A percentile compares a stretch with the other conserved stretches of the same genome.
phyloP scores from a whole-genome alignment of 306 rosid genomes.

The Canavalia ensiformis region DNA sequence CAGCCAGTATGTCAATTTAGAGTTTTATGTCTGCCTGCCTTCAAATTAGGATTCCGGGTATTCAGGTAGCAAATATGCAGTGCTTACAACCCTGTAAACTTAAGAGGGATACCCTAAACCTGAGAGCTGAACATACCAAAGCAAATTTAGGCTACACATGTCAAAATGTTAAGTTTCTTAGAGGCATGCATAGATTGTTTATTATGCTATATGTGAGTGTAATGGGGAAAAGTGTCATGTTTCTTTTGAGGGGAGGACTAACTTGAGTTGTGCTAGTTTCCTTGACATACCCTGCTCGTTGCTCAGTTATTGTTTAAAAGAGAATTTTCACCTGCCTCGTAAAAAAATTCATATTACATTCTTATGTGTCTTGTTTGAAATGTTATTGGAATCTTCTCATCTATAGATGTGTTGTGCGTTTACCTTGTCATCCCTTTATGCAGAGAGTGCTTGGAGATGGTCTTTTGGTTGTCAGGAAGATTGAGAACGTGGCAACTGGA shows the following conservation, averaged over 20 bases:
- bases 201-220: not conserved
- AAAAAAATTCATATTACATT: conserved; percentile 16
- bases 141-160: conserved; percentile 31
- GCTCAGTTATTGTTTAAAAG: conserved; percentile 5
- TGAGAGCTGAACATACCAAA: conserved; percentile 31
- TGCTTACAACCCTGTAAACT: conserved; percentile 3
- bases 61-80: not conserved
- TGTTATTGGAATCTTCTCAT: conserved; percentile 17
- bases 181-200: not conserved
- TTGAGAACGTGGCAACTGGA: conserved; percentile 96
- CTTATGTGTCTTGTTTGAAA: conserved; percentile 15
- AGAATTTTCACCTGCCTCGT: not conserved
- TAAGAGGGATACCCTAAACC: not conserved
- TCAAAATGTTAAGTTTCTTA: not conserved
- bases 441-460: conserved; percentile 99
- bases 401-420: conserved; percentile 6
- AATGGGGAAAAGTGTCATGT: conserved; percentile 7
- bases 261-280: not conserved
- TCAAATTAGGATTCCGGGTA: conserved; percentile 21
- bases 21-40: conserved; percentile 13
- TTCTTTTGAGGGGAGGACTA: not conserved
- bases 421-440: conserved; percentile 40
- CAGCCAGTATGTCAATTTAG: conserved; percentile 3
- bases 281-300: not conserved
- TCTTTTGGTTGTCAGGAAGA: conserved; percentile 94